Base-by-base conservation (phyloP, 768 basidiomycete genomes). In the Mycena rebaudengoi region DNA sequence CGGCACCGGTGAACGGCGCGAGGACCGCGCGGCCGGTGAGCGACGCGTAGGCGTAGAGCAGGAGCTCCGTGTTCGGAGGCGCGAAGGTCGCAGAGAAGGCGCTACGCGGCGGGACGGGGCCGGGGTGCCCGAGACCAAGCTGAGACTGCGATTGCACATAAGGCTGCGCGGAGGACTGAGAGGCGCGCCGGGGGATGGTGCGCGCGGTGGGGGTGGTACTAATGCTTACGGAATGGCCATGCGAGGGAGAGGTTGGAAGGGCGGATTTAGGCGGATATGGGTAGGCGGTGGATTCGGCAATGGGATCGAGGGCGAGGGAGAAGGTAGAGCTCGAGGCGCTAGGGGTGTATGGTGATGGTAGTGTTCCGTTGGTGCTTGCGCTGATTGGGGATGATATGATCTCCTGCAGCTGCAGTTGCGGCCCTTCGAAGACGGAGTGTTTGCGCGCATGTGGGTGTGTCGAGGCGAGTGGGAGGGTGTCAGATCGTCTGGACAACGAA, bases 11-110 rank as follows among this genome's bases (percentile, higher is more conserved):
- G 32, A 75, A 64, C 21, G 90, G 85, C 6, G 85, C 80, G 63
- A 95, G 75, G 23, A 84, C 78, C 18, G 92, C 80, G 0, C 86
- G 85, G 5, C 95, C 95, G 7, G 86, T 78, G 30, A 96, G 83
- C 60, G 95, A 92, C 0, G 89, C 92, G 68, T 96, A 96, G 0
- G 94, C 88, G 74, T 96, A 96, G 2, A 96, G 83, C 20, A 96
- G 86, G 18, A 92, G 78, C 65, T 95, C 91, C 0, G 84, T 81
- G 60, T 86, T 86, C 4, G 83, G 74, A 23, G 80, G 74, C 32
- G 84, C 76, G 70, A 86, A 84, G 16, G 81, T 74, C 4, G 82
- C 76, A 18, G 82, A 73, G 60, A 79, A 82, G 5, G 85, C 80
- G 1, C 80, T 78, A 23, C 80, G 81, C 14, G 77, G 75, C 41